These are phyloP conservation scores for Quercus gilva DNA, from an alignment of 306 rosid genomes.

Conservation along the genomic window DNA sequence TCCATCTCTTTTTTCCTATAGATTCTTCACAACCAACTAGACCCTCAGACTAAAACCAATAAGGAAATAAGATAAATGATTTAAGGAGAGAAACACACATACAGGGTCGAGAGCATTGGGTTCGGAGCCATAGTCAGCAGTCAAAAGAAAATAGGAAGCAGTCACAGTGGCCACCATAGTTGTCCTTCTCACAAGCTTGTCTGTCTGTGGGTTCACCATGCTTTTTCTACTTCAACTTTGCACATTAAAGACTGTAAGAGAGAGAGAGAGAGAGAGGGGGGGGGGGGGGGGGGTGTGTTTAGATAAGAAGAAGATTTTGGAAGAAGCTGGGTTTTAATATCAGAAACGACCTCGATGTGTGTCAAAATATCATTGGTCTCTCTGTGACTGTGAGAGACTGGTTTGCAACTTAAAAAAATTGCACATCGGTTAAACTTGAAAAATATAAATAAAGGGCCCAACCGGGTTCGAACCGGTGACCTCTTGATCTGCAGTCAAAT, in stretches of 20 bases:
- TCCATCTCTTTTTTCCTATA: not conserved
- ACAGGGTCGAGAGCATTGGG: constrained; percentile 88
- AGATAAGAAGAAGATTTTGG: not conserved
- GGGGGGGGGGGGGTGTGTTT: too few species aligned
- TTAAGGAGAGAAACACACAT: constrained; percentile 13
- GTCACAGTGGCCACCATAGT: constrained; percentile 67
- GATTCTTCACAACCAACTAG: not conserved
- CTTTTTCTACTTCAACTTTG: not conserved
- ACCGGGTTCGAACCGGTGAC: too few species aligned
- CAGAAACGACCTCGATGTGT: too few species aligned
- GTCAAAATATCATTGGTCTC: too few species aligned
- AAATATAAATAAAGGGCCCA: too few species aligned
- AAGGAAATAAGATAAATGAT: not conserved
- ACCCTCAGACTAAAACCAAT: not conserved
- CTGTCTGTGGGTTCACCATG: constrained; percentile 52
- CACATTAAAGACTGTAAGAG: not conserved
- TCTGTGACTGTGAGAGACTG: too few species aligned
- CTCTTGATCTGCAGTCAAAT: too few species aligned
- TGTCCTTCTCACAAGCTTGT: constrained; percentile 64
- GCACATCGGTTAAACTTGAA: too few species aligned
- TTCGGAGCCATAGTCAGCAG: too few species aligned
- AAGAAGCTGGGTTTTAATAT: constrained; percentile 1
- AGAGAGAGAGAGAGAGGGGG: too few species aligned
- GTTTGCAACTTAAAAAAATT: too few species aligned
- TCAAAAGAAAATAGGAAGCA: constrained; percentile 88